Conservation (phyloP, 768 basidiomycete species). For the Russula emetica region DNA sequence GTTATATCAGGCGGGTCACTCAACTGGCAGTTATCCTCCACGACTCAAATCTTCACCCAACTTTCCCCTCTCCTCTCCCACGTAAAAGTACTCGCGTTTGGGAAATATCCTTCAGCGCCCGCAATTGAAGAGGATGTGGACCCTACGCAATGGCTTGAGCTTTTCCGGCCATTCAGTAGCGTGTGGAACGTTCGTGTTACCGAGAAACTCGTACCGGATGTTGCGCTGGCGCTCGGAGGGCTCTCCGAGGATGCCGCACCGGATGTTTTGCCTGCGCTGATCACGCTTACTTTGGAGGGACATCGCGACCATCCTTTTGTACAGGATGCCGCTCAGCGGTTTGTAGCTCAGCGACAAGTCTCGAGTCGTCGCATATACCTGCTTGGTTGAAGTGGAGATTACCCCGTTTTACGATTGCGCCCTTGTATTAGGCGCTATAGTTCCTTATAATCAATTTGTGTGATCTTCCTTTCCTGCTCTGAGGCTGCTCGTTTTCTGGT, state of each 20-base stretch:
- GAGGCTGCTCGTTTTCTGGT: too few relatives aligned
- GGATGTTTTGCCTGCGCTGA: background rate
- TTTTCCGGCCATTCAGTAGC: background rate
- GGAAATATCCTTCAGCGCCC: background rate
- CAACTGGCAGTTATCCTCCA: constrained; percentile 5
- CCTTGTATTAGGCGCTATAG: too few relatives aligned
- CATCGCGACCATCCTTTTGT: background rate
- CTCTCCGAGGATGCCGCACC: background rate
- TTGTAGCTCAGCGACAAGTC: background rate
- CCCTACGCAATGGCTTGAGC: background rate
- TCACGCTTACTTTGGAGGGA: background rate
- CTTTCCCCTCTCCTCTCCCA: constrained; percentile 1
- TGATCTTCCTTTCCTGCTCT: too few relatives aligned
- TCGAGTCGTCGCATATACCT: background rate
- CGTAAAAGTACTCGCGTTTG: background rate
- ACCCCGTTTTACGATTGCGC: background rate
- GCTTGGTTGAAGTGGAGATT: background rate
- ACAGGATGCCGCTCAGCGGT: background rate
- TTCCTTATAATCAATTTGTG: too few relatives aligned
- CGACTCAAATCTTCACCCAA: background rate
- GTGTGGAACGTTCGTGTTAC: background rate
- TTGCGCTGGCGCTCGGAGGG: background rate
- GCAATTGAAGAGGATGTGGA: background rate
- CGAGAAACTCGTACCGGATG: background rate
- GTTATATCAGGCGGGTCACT: background rate